Base-by-base conservation (phyloP, 2,329 filamentous ascomycete species). In the Diplodia scrobiculata region DNA sequence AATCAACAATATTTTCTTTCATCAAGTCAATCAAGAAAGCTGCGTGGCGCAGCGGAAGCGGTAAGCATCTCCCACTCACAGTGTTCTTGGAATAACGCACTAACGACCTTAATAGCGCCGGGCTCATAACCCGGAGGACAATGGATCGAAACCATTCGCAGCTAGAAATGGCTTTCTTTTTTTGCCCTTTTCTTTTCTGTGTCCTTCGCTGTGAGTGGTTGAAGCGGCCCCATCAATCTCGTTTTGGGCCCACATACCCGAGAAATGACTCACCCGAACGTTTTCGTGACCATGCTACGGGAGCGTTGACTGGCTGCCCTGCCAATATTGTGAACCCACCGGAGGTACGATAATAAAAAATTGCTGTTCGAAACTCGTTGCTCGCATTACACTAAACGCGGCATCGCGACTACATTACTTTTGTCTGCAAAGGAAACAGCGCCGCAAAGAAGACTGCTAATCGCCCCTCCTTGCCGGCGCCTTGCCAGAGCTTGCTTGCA, bases 71-170 rank as follows among this genome's bases (percentile, higher is more conserved):
- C 59, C 51, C 59, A 52, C 21, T 3, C 6, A 14, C 19, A 7
- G 7, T 27, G 3, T 17, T 5, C 27, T 3, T 21, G 2, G 10
- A 63, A 51, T 47, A 41, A 62, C 27, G 0, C 47, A 63, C 55
- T 60, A 60, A 60, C 17, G 34, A 60, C 10, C 38, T 32, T 19
- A 11, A 21, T 3, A 60, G 60, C 71, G 71, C 71, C 71, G 71
- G 71, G 71, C 71, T 73, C 71, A 73, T 73, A 73, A 73, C 71
- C 71, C 71, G 71, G 71, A 73, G 71, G 71, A 72, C 71, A 70
- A 66, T 69, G 71, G 71, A 73, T 73, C 71, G 71, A 73, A 73
- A 73, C 71, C 71, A 69, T 63, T 63, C 60, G 60, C 60, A 63
- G 60, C 60, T 63, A 63, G 45, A 38, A 19, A 25, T 53, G 11